Percentiles rank a stretch among this genome's conserved stretches.
Evolutionary conservation across 2,329 filamentous ascomycete species (phyloP).

Genomic region (Fusarium lateritium): DNA sequence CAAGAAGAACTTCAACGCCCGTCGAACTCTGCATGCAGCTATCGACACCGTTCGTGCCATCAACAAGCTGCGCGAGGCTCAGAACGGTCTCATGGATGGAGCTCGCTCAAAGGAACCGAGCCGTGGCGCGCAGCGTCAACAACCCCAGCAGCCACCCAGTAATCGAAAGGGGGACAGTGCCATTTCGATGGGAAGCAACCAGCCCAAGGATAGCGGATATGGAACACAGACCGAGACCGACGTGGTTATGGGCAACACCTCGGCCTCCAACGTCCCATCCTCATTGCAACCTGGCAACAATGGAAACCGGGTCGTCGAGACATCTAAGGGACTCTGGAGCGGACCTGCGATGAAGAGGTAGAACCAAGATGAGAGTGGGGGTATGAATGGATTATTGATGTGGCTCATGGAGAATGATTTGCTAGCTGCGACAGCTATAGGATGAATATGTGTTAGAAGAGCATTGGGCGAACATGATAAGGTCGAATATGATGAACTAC

Average conservation of each 20-base stretch:
- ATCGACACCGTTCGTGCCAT: constrained; percentile 80
- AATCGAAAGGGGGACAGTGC: constrained; percentile 62
- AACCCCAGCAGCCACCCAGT: constrained; percentile 32
- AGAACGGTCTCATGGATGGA: constrained; percentile 75
- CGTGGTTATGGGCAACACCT: constrained; percentile 64
- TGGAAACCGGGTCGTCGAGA: constrained; percentile 72
- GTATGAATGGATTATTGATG: neutral
- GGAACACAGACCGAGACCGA: constrained; percentile 57
- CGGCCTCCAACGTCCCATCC: constrained; percentile 59
- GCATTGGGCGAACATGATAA: constrained; percentile 10
- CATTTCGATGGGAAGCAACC: constrained; percentile 55
- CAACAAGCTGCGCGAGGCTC: constrained; percentile 77
- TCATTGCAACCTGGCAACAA: constrained; percentile 69
- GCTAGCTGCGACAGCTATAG: neutral
- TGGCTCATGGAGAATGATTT: neutral
- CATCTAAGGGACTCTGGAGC: constrained; percentile 75
- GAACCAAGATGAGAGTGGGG: constrained; percentile 4
- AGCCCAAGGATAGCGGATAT: constrained; percentile 65
- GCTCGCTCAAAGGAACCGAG: constrained; percentile 65
- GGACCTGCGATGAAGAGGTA: constrained; percentile 51
- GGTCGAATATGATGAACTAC: constrained; percentile 8
- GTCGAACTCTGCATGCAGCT: constrained; percentile 77
- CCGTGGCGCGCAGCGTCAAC: constrained; percentile 51
- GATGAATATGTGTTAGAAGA: constrained; percentile 16
- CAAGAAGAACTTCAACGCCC: constrained; percentile 82